A percentile compares a stretch with the other conserved stretches of the same genome.
phyloP scores from a whole-genome alignment of 768 basidiomycete genomes.

The Tephrocybe sp. region DNA sequence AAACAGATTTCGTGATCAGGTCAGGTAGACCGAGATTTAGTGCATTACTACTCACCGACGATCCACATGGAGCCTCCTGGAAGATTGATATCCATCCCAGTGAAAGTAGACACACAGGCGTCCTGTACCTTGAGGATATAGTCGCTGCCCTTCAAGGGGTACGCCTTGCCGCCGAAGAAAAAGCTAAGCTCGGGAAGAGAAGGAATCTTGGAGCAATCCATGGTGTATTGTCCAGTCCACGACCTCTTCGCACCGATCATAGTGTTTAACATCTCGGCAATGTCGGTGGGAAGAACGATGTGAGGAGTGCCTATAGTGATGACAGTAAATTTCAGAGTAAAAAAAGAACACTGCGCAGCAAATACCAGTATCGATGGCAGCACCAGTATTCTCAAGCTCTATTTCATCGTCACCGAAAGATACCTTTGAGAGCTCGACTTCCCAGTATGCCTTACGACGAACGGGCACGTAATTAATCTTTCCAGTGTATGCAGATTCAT shows the following conservation, averaged over 20 bases:
- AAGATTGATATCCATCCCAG: slow-evolving; percentile 85
- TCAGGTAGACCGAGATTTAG: background rate
- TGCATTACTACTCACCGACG: slow-evolving; percentile 50
- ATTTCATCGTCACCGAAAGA: slow-evolving; percentile 83
- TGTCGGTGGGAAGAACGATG: slow-evolving; percentile 89
- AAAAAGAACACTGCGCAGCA: no score
- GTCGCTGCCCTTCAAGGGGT: slow-evolving; percentile 78
- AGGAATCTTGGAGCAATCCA: slow-evolving; percentile 88
- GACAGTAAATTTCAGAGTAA: no score
- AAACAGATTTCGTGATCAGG: background rate
- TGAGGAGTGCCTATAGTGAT: slow-evolving; percentile 93
- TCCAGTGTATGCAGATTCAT: slow-evolving; percentile 74
- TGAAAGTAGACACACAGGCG: slow-evolving; percentile 93
- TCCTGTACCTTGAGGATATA: slow-evolving; percentile 91
- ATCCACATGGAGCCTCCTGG: slow-evolving; percentile 87
- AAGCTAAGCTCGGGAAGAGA: slow-evolving; percentile 82
- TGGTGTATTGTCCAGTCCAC: slow-evolving; percentile 94
- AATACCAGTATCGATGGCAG: slow-evolving; percentile 89
- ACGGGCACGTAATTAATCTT: slow-evolving; percentile 85
- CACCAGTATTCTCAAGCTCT: slow-evolving; percentile 91
- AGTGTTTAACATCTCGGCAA: slow-evolving; percentile 97
- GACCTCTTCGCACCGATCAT: slow-evolving; percentile 92
- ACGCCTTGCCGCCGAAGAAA: slow-evolving; percentile 78
- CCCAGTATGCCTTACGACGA: slow-evolving; percentile 96
- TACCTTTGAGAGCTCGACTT: slow-evolving; percentile 90